phyloP scores from a whole-genome alignment of 192 early-diverging fungal species.

The Helicostylum pulchrum region DNA sequence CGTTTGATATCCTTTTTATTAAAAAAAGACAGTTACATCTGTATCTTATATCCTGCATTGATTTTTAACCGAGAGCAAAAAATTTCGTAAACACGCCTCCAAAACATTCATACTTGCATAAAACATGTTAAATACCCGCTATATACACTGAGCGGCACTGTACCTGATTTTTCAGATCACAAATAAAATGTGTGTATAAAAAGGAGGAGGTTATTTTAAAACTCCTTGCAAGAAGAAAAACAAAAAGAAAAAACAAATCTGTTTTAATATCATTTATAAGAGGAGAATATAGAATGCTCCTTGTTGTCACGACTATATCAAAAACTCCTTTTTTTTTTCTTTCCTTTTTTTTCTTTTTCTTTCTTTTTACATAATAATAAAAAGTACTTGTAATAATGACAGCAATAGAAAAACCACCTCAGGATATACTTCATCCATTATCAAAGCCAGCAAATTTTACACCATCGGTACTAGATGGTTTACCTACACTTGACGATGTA shows the following conservation, averaged over 20 bases:
- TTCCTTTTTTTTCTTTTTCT: conserved; percentile 3
- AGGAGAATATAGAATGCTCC: neutral
- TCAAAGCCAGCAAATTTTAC: conserved; percentile 14
- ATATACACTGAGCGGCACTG: too few relatives aligned
- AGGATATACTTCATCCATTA: conserved; percentile 9
- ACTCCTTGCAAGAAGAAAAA: too few relatives aligned
- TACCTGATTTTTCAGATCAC: too few relatives aligned
- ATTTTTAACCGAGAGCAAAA: too few relatives aligned
- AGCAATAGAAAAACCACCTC: neutral
- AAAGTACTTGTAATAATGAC: neutral
- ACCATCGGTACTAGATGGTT: conserved; percentile 17
- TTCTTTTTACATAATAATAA: neutral
- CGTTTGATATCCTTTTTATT: too few relatives aligned
- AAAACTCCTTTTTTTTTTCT: neutral
- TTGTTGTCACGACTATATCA: neutral
- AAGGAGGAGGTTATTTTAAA: too few relatives aligned
- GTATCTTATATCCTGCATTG: too few relatives aligned
- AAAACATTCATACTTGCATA: too few relatives aligned
- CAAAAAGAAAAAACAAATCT: neutral
- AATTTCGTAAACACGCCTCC: too few relatives aligned
- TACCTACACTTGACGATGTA: conserved; percentile 68
- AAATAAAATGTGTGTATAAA: too few relatives aligned
- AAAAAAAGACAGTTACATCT: too few relatives aligned
- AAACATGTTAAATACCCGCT: too few relatives aligned
- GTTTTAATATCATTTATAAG: neutral